Conservation (phyloP, 176 grass and related monocot genomes). For the Musa schizocarpa region DNA sequence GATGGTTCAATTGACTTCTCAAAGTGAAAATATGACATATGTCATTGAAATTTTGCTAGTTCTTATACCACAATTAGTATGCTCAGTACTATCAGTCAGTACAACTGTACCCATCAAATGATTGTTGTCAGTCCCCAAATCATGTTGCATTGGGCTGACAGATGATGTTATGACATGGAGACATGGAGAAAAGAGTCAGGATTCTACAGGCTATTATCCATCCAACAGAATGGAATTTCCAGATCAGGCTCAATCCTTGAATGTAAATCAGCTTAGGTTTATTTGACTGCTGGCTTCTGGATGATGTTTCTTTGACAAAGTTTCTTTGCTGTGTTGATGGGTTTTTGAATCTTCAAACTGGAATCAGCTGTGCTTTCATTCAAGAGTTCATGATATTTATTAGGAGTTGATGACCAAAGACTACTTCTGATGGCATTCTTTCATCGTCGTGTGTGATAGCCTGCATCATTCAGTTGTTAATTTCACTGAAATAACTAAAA, state of each 20-base stretch:
- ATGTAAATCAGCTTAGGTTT: conserved; percentile 55
- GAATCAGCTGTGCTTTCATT: conserved; percentile 5
- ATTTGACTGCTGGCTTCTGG: background rate
- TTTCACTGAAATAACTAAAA: background rate
- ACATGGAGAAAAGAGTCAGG: conserved; percentile 71
- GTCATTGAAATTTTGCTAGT: too few species aligned
- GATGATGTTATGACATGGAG: conserved; percentile 27
- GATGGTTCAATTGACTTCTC: too few species aligned
- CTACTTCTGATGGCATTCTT: conserved; percentile 42
- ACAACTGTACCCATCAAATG: too few species aligned
- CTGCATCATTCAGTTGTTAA: background rate
- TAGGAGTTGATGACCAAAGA: conserved; percentile 24
- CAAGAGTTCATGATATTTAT: background rate
- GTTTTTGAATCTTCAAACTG: conserved; percentile 16
- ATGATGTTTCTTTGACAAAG: conserved; percentile 1
- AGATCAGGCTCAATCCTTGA: conserved; percentile 65
- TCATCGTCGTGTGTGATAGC: conserved; percentile 56
- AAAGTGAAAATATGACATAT: too few species aligned
- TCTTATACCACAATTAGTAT: too few species aligned
- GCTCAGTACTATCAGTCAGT: too few species aligned
- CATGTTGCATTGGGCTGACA: conserved; percentile 20
- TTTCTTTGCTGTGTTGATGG: background rate
- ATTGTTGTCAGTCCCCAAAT: background rate
- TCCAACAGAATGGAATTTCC: conserved; percentile 77
- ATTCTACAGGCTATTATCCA: conserved; percentile 62